These are phyloP conservation scores for Candolleomyces eurysporus DNA, from an alignment of 768 basidiomycete genomes.

Conservation along the genomic window DNA sequence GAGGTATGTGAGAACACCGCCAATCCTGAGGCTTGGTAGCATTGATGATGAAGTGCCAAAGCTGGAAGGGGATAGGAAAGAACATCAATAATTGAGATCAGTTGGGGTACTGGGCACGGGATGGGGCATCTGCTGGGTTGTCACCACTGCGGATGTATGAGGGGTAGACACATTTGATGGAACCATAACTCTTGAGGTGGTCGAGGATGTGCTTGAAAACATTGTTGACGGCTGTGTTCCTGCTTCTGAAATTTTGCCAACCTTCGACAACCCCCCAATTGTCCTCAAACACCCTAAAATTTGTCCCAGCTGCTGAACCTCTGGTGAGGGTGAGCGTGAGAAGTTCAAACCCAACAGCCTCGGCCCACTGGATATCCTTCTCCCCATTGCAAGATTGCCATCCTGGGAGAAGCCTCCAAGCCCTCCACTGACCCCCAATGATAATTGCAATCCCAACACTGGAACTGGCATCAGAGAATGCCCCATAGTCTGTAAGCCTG, in stretches of 20 bases:
- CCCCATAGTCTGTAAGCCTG: no score
- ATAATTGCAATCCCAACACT: no score
- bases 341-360: conserved; percentile 39
- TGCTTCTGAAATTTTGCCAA: conserved; percentile 23
- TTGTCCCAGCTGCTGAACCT: background rate
- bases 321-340: conserved; percentile 19
- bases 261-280: conserved; percentile 29
- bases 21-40: conserved; percentile 4
- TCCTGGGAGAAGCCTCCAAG: conserved; percentile 28
- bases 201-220: conserved; percentile 13
- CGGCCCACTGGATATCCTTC: conserved; percentile 43
- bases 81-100: conserved; percentile 24
- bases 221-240: conserved; percentile 17
- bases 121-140: conserved; percentile 39
- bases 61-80: conserved; percentile 22
- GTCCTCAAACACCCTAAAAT: conserved; percentile 23
- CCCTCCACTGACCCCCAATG: background rate
- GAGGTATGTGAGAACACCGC: background rate
- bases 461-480: no score
- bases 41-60: conserved; percentile 24
- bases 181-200: conserved; percentile 8
- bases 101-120: conserved; percentile 24
- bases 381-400: conserved; percentile 25
- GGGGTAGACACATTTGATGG: conserved; percentile 12
- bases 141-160: conserved; percentile 29